These are phyloP conservation scores for Penicillium dipodomyicola DNA, from an alignment of 495 filamentous ascomycete genomes.

Conservation along the genomic window DNA sequence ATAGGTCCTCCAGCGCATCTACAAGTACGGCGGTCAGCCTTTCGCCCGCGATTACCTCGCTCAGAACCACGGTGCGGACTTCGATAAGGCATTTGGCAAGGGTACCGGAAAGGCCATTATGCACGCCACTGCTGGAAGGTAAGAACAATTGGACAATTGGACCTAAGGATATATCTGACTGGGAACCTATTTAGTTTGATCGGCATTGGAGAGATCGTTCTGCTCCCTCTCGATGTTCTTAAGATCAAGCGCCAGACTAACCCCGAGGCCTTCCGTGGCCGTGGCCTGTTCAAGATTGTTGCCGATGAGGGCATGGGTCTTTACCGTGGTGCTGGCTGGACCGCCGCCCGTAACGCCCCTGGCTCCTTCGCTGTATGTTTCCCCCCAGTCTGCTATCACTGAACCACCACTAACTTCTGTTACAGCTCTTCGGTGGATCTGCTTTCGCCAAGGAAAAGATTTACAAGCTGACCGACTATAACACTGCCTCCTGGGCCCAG, in stretches of 20 bases:
- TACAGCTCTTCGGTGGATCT: slow-evolving; percentile 91
- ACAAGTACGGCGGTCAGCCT: slow-evolving; percentile 98
- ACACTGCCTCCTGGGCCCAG: slow-evolving; percentile 87
- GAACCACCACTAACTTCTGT: slow-evolving; percentile 16
- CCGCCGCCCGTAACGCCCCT: slow-evolving; percentile 92
- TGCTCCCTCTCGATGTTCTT: slow-evolving; percentile 92
- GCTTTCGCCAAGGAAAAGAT: slow-evolving; percentile 98
- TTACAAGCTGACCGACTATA: slow-evolving; percentile 85
- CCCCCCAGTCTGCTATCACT: slow-evolving; percentile 3
- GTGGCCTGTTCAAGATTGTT: slow-evolving; percentile 86
- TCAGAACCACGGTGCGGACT: slow-evolving; percentile 73
- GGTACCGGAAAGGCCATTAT: slow-evolving; percentile 97
- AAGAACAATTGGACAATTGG: slow-evolving; percentile 13
- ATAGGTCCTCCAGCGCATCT: slow-evolving; percentile 86
- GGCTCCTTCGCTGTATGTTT: slow-evolving; percentile 90
- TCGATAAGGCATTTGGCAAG: slow-evolving; percentile 88
- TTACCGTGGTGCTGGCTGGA: slow-evolving; percentile 97
- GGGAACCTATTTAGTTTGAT: slow-evolving; percentile 62
- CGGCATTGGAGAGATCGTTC: slow-evolving; percentile 93
- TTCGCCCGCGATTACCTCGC: slow-evolving; percentile 89
- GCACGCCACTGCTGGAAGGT: slow-evolving; percentile 95
- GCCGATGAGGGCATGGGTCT: slow-evolving; percentile 92
- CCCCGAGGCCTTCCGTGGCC: slow-evolving; percentile 93
- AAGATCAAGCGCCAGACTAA: slow-evolving; percentile 99
- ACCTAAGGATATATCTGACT: background rate